Evolutionary conservation across 1,139 yeast genomes (phyloP).

Genomic region (Debaryomyces subglobosus): DNA sequence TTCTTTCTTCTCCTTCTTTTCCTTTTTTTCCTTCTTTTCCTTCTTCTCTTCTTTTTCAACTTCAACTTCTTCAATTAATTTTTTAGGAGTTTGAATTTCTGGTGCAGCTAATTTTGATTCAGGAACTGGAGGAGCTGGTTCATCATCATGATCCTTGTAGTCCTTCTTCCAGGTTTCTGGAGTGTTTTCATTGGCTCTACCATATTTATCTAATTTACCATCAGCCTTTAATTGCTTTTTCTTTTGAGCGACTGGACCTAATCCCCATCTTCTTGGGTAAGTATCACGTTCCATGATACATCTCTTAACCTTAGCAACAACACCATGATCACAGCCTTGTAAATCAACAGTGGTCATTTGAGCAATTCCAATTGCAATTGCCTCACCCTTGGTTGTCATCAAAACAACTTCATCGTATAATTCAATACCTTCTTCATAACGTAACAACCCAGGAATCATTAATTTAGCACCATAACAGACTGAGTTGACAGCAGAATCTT

Average conservation of each 20-base stretch:
- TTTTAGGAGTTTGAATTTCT: constrained; percentile 55
- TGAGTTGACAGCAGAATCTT: constrained; percentile 97
- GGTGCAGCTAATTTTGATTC: constrained; percentile 53
- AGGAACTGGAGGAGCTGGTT: constrained; percentile 56
- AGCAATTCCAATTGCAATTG: constrained; percentile 97
- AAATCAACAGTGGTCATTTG: constrained; percentile 98
- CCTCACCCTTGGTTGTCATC: constrained; percentile 99
- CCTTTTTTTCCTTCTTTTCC: constrained; percentile 65
- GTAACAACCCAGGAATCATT: constrained; percentile 97
- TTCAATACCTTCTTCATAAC: constrained; percentile 98
- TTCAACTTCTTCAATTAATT: constrained; percentile 37
- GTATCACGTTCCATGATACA: constrained; percentile 99
- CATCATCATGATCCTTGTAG: constrained; percentile 80
- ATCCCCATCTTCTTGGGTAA: constrained; percentile 99
- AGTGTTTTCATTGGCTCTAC: constrained; percentile 89
- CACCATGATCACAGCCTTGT: constrained; percentile 97
- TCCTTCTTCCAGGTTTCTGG: constrained; percentile 90
- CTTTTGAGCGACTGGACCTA: constrained; percentile 98
- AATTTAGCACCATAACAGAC: constrained; percentile 99
- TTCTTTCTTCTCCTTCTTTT: constrained; percentile 68
- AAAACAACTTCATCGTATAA: constrained; percentile 96
- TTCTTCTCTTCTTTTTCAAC: constrained; percentile 35
- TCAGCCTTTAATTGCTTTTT: constrained; percentile 97
- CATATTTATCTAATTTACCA: constrained; percentile 95
- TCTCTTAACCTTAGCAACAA: constrained; percentile 97